Conservation (phyloP, 1,284 basidiomycete genomes). For the Ceratobasidium sp. region DNA sequence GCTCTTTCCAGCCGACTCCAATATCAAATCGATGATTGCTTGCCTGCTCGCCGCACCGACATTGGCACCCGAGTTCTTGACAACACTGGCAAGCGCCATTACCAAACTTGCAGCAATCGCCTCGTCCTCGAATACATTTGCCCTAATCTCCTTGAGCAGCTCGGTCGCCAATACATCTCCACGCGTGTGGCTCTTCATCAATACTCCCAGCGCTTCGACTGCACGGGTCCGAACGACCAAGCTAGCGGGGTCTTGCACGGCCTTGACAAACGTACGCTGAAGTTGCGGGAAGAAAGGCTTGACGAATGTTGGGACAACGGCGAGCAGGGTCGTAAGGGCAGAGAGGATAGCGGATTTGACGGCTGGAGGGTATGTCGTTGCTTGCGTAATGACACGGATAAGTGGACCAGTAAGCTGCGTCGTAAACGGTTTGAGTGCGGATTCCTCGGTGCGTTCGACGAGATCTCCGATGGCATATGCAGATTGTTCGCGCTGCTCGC, state of each 20-base stretch:
- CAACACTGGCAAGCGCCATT: slow-evolving; percentile 78
- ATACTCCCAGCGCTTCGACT: slow-evolving; percentile 82
- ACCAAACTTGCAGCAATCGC: slow-evolving; percentile 77
- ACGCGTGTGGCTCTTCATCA: slow-evolving; percentile 90
- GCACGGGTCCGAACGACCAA: slow-evolving; percentile 82
- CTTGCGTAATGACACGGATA: slow-evolving; percentile 90
- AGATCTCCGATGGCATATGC: slow-evolving; percentile 95
- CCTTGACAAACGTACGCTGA: slow-evolving; percentile 96
- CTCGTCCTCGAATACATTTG: slow-evolving; percentile 65
- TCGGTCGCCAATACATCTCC: slow-evolving; percentile 90
- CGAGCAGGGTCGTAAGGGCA: slow-evolving; percentile 82
- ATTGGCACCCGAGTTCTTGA: slow-evolving; percentile 73
- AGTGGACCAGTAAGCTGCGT: slow-evolving; percentile 96
- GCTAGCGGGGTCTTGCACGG: slow-evolving; percentile 81
- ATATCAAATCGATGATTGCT: slow-evolving; percentile 74
- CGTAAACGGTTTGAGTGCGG: slow-evolving; percentile 93
- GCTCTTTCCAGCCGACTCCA: slow-evolving; percentile 76
- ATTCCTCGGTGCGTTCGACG: slow-evolving; percentile 87
- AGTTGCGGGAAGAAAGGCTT: slow-evolving; percentile 99
- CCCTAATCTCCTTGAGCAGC: slow-evolving; percentile 58
- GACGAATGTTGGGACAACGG: slow-evolving; percentile 85
- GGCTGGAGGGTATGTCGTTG: slow-evolving; percentile 84
- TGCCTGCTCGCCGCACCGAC: slow-evolving; percentile 79
- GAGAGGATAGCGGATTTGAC: slow-evolving; percentile 89
- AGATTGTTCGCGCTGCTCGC: slow-evolving; percentile 89